Evolutionary conservation across 2,329 filamentous ascomycete species (phyloP), one percentile per base, ranked within the genome.

Genomic region (Clathrospora elynae): DNA sequence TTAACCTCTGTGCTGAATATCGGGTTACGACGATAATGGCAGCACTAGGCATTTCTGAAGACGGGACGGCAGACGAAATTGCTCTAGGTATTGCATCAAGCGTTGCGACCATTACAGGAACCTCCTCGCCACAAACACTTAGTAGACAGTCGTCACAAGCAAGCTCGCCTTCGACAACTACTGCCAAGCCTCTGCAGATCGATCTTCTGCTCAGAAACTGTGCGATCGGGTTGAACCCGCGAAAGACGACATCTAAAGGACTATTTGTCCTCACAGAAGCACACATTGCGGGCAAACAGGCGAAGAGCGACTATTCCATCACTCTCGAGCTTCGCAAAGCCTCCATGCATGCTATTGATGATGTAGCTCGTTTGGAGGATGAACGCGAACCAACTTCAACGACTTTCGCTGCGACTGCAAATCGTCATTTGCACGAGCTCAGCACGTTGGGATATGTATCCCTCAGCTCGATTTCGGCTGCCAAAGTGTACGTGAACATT

Each of bases 1-100:
- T 87, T 68, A 90, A 95, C 49, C 57, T 95, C 4, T 86, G 84
- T 46, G 70, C 90, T n/a, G 95, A 99, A 65, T 99, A 99, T 67
- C 86, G 86, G 11, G 87, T 97, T 3, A 81, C 88, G 0, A 89
- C 88, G 0, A 70, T 96, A 1, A 86, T 95, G 76, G 88, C 90
- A 37, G 70, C 95, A 4, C 78, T 95, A 5, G 86, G 83, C 0
- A 76, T 95, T 2, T 77, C 78, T 10, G 81, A 85, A 11, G 81
- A 87, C 53, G 78, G 82, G 4, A 70, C 72, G 16, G 49, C 55
- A 2, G 84, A 91, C 49, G 87, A 91, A 25, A 78, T 93, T 31
- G 87, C 90, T 33, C 77, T 82, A 14, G 84, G 85, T 35, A 80
- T 96, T 47, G 87, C 88, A 9, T 84, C 84, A 5, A 96, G 90